Evolutionary conservation across 495 filamentous ascomycete genomes (phyloP), one percentile per base, ranked within the genome.

Genomic region (Penicillium mononematosum): DNA sequence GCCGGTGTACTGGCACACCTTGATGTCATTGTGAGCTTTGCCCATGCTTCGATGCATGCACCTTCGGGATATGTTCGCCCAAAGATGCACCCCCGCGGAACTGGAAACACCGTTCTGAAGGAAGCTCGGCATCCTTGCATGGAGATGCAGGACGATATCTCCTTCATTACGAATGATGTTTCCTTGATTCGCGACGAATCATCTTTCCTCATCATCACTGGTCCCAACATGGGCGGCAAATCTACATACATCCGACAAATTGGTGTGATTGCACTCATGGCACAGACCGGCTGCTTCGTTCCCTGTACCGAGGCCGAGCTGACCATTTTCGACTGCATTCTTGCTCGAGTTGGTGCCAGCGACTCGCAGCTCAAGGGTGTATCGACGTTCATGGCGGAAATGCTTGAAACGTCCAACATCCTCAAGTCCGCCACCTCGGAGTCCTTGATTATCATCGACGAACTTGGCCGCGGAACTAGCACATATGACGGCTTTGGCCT

Each of bases 321-420:
- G 50, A 96, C 91, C 24, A 91, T 99, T 56, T 99, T 98, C 72
- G 94, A 99, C 75, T 95, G 90, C 68, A 97, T 99, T 55, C 90
- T 99, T 34, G 95, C 94, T 9, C 88, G 94, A 61, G 94, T 99
- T 4, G 94, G 94, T 50, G 94, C 94, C 5, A 92, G 87, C 67
- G 94, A 99, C 71, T 92, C 88, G 7, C 94, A 98, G 69, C 84
- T 99, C 38, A 99, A 99, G 74, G 94, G 94, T 36, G 95, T 99
- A 8, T 96, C 91, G 41, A 99, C 94, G 0, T 99, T 99, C 79
- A 99, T 99, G 95, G 95, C 95, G 0, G 94, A 99, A 76, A 99
- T 99, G 94, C 82, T 99, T 25, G 94, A 99, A 68, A 99, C 94
- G 0, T 90, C 94, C 55, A 97, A 96, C 65, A 99, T 99, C 59